Percentiles rank a stretch among this genome's conserved stretches.
Evolutionary conservation across 2,329 filamentous ascomycete genomes (phyloP).

Genomic region (Epichloe brachyelytri): DNA sequence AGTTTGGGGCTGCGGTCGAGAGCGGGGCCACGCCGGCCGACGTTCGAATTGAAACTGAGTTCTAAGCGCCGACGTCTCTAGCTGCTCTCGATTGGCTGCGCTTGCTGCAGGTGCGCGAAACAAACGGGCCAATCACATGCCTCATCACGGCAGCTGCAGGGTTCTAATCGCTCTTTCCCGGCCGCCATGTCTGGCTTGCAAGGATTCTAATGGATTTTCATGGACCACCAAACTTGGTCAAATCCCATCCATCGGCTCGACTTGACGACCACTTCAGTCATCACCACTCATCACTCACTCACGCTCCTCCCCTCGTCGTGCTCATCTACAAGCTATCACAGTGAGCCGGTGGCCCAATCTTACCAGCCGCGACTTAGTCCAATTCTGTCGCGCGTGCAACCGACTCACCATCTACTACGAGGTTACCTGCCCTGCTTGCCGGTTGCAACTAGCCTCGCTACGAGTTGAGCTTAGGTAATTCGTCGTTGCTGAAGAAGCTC

Average conservation of each 20-base stretch:
- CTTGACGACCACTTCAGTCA: background rate
- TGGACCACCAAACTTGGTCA: background rate
- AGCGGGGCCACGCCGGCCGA: constrained; percentile 13
- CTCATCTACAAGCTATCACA: background rate
- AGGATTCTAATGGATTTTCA: background rate
- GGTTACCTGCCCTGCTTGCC: background rate
- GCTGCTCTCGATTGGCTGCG: constrained; percentile 23
- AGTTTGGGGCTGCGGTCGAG: constrained; percentile 14
- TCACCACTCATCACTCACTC: constrained; percentile 1
- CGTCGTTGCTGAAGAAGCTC: background rate
- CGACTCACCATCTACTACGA: background rate
- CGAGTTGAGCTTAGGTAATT: background rate
- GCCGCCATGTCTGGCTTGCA: constrained; percentile 2
- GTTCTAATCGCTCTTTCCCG: constrained; percentile 20
- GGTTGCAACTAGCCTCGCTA: background rate
- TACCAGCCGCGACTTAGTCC: background rate
- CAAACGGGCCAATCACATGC: constrained; percentile 19
- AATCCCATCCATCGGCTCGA: background rate
- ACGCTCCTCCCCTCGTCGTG: background rate
- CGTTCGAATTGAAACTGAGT: constrained; percentile 19
- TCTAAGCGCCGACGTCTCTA: constrained; percentile 22
- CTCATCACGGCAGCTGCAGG: constrained; percentile 21
- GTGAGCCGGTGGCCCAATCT: background rate
- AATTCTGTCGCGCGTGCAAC: background rate
- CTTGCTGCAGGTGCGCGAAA: constrained; percentile 14